These are phyloP conservation scores for Dactylonectria estremocensis DNA, from an alignment of 2,329 filamentous ascomycete genomes.

Conservation along the genomic window DNA sequence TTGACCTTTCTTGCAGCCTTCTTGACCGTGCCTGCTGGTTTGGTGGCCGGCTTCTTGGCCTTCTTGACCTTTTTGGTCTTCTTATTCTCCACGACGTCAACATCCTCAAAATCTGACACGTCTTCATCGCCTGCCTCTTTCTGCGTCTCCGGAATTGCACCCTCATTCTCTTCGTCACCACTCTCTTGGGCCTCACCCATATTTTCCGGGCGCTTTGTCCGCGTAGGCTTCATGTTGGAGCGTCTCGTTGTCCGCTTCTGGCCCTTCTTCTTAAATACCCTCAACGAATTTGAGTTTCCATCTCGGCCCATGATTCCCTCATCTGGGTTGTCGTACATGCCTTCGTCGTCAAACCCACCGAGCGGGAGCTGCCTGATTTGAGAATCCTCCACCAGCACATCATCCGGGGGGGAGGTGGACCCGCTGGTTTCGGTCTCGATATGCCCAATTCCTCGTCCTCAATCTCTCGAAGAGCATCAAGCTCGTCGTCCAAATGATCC, in stretches of 20 bases:
- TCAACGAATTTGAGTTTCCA: slow-evolving; percentile 73
- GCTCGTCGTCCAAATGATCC: slow-evolving; percentile 78
- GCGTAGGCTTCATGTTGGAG: slow-evolving; percentile 74
- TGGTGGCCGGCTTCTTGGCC: slow-evolving; percentile 45
- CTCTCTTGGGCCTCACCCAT: slow-evolving; percentile 49
- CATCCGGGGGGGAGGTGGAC: slow-evolving; percentile 49
- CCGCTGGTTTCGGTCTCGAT: slow-evolving; percentile 41
- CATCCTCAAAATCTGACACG: slow-evolving; percentile 42
- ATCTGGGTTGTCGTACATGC: slow-evolving; percentile 67
- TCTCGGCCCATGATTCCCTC: slow-evolving; percentile 68
- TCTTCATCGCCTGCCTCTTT: slow-evolving; percentile 27
- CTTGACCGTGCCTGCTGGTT: slow-evolving; percentile 63
- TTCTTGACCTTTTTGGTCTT: slow-evolving; percentile 39
- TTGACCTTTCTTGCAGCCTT: slow-evolving; percentile 73
- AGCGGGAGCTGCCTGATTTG: slow-evolving; percentile 62
- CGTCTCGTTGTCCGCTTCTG: slow-evolving; percentile 83
- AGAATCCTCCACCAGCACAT: slow-evolving; percentile 62
- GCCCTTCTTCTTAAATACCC: slow-evolving; percentile 85
- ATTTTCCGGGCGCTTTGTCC: slow-evolving; percentile 62
- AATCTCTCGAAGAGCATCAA: slow-evolving; percentile 81
- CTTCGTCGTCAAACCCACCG: slow-evolving; percentile 76
- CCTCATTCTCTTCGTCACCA: slow-evolving; percentile 56
- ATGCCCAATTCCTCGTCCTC: slow-evolving; percentile 65
- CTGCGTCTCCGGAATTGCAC: slow-evolving; percentile 52
- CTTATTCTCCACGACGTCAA: slow-evolving; percentile 31